Evolutionary conservation across 345 rosid species (phyloP), one percentile per base, ranked within the genome.

Genomic region (Angophora floribunda): DNA sequence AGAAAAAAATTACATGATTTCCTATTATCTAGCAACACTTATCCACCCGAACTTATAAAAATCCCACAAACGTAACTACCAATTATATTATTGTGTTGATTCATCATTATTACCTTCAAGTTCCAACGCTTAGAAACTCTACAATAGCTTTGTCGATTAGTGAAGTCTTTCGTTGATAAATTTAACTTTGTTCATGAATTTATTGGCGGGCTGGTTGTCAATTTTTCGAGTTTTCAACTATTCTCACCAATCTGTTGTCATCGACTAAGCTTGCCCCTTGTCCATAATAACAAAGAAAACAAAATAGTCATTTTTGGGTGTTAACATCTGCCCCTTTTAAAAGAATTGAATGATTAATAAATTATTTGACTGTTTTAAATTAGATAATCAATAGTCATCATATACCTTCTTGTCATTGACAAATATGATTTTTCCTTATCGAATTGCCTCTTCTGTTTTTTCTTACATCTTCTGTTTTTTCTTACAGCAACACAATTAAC

Each of bases 121-220:
- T 67, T 67, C 24, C 24, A 67, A 67, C 22, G 32, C 45, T 16
- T 16, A 5, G 19, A 53, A 53, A 53, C 19, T 21, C 11, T 55
- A 11, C 26, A 55, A 21, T 55, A 21, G 59, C 24, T 67, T 67
- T 17, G 11, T 67, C 10, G 4, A 67, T 67, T 32, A 17, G 80
- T 67, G 45, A 67, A 32, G 79, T 22, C 79, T 19, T 16, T 32
- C 45, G 10, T 67, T 0, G 12, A 32, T 36, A 32, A 67, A 22
- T 67, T 67, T 67, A 21, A 67, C 45, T 67, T 32, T 8, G 41
- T 67, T 10, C 10, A 4, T 32, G 19, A 67, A 22, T 67, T 67
- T 45, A 65, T 7, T 55, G 12, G 12, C 9, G 1, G n/a, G n/a
- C n/a, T n/a, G 59, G 61, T 55, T 22, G 28, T 8, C 0, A 0